Evolutionary conservation across 139 green algal genomes (phyloP).

Genomic region (Nannochloris sp.): DNA sequence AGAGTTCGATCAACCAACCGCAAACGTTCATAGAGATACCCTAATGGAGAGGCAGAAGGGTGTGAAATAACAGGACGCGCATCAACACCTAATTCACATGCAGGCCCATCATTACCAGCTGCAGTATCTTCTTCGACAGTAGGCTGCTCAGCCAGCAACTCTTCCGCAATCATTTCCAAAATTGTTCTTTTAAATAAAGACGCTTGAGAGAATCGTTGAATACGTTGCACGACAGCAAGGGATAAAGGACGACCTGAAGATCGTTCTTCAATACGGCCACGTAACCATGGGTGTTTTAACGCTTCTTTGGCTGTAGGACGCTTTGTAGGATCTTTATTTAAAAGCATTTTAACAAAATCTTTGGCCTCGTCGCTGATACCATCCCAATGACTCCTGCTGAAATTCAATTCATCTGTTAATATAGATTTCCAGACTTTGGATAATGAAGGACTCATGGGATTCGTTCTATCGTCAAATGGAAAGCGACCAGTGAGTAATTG

Average conservation of each 20-base stretch:
- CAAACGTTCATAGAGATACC: conserved; percentile 21
- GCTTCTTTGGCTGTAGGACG: conserved; percentile 63
- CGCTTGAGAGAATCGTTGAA: conserved; percentile 59
- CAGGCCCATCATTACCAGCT: not conserved
- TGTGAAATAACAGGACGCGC: conserved; percentile 1
- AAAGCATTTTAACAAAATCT: conserved; percentile 71
- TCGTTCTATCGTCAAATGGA: conserved; percentile 79
- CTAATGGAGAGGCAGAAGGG: conserved; percentile 4
- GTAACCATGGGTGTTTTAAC: conserved; percentile 70
- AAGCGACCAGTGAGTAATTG: conserved; percentile 75
- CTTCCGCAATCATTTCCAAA: conserved; percentile 81
- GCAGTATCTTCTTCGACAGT: not conserved
- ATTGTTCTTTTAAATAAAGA: conserved; percentile 71
- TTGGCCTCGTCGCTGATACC: conserved; percentile 65
- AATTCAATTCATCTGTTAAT: conserved; percentile 59
- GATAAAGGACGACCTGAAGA: conserved; percentile 36
- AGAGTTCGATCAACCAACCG: conserved; percentile 7
- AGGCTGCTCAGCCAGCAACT: conserved; percentile 47
- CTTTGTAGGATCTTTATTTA: conserved; percentile 56
- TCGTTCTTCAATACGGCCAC: conserved; percentile 37
- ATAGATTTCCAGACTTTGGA: conserved; percentile 70
- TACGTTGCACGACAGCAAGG: conserved; percentile 65
- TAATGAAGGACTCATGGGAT: conserved; percentile 56
- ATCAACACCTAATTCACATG: not conserved
- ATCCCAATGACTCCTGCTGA: conserved; percentile 47